Evolutionary conservation across 345 rosid genomes (phyloP).

Genomic region (Citrus unshiu): DNA sequence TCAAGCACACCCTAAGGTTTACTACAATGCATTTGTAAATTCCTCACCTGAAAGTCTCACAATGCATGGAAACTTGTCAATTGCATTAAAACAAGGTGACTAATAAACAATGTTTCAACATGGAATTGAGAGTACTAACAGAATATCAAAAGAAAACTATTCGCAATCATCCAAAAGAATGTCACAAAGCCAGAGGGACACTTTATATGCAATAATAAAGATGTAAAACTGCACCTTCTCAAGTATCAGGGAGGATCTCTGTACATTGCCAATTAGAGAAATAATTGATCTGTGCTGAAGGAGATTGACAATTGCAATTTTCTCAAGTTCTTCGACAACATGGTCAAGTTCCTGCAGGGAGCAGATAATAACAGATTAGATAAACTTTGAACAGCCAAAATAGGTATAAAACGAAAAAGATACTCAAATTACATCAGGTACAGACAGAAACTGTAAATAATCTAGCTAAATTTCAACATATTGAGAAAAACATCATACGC

Average conservation of each 20-base stretch:
- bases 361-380: neutral
- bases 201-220: neutral
- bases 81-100: neutral
- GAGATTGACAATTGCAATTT: constrained; percentile 87
- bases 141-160: neutral
- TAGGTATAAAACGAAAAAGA: neutral
- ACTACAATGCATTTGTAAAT: neutral
- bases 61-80: neutral
- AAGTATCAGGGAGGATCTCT: constrained; percentile 82
- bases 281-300: constrained; percentile 86
- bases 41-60: neutral
- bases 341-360: constrained; percentile 89
- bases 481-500: constrained; percentile 24
- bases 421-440: neutral
- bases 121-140: neutral
- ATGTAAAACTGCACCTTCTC: constrained; percentile 62
- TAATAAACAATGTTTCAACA: neutral
- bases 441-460: neutral
- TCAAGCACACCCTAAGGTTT: neutral
- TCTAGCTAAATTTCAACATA: neutral
- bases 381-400: constrained; percentile 6
- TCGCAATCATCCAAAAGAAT: neutral
- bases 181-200: neutral
- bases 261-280: constrained; percentile 92
- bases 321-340: constrained; percentile 95